phyloP scores from a whole-genome alignment of 2,329 filamentous ascomycete species.

The Lasiodiplodia theobromae region DNA sequence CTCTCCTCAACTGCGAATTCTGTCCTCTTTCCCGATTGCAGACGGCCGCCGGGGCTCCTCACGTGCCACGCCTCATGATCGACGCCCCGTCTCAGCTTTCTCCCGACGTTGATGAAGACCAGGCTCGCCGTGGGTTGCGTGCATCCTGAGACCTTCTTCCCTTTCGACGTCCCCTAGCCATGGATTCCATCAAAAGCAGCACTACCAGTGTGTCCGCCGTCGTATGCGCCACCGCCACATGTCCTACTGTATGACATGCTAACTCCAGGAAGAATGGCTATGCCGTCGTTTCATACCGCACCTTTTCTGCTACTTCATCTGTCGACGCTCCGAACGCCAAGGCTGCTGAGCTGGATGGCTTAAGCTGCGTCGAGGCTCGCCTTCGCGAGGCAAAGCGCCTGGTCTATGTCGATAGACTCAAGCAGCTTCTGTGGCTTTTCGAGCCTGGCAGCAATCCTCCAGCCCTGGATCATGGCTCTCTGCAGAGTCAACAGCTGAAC shows the following conservation, averaged over 20 bases:
- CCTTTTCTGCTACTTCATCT: constrained; percentile 8
- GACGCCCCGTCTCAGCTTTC: constrained; percentile 46
- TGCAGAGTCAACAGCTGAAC: constrained; percentile 27
- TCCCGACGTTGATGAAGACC: constrained; percentile 36
- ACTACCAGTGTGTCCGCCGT: constrained; percentile 26
- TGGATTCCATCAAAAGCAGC: constrained; percentile 30
- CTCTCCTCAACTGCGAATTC: background rate
- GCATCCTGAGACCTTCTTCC: constrained; percentile 26
- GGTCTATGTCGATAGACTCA: constrained; percentile 25
- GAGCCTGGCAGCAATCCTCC: constrained; percentile 19
- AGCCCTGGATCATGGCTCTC: constrained; percentile 22
- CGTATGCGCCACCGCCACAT: constrained; percentile 8
- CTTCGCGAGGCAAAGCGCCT: constrained; percentile 25
- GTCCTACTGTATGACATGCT: background rate
- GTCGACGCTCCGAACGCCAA: constrained; percentile 4
- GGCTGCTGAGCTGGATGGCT: constrained; percentile 8
- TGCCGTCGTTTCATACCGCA: constrained; percentile 19
- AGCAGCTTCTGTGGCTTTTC: constrained; percentile 30
- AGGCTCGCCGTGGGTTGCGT: constrained; percentile 10
- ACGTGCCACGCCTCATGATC: constrained; percentile 35
- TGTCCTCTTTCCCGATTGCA: background rate
- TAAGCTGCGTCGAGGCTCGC: constrained; percentile 25
- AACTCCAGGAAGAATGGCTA: constrained; percentile 17
- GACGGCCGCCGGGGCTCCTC: background rate
- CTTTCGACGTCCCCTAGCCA: constrained; percentile 32